Percentiles rank a stretch among this genome's conserved stretches.
Evolutionary conservation across 202 grass and related monocot species (phyloP).

Genomic region (Brachypodium distachyon): DNA sequence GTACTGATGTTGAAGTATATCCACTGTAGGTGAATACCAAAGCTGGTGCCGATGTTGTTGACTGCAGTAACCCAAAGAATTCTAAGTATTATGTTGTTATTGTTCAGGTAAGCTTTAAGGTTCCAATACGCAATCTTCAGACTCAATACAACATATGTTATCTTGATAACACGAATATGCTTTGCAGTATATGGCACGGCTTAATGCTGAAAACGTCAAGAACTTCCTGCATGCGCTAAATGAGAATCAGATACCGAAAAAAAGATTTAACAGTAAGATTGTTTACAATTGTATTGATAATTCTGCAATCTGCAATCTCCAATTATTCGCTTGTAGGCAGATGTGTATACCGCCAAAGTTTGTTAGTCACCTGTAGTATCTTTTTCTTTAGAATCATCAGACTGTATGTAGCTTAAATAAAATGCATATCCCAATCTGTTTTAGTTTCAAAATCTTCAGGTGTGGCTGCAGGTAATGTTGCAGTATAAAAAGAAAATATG

Average conservation of each 20-base stretch:
- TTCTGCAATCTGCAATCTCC: not conserved
- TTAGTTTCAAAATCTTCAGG: not conserved
- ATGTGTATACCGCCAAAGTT: not conserved
- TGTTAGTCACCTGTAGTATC: not conserved
- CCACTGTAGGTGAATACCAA: conserved; percentile 70
- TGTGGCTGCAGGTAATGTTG: not conserved
- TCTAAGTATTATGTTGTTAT: conserved; percentile 96
- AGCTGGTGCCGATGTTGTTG: conserved; percentile 53
- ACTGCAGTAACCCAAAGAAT: conserved; percentile 85
- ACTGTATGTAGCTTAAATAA: not conserved
- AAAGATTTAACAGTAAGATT: conserved; percentile 92
- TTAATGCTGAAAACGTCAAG: conserved; percentile 87
- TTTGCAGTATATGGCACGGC: conserved; percentile 81
- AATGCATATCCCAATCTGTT: not conserved
- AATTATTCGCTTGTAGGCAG: not conserved
- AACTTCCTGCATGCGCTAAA: conserved; percentile 84
- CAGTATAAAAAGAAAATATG: not conserved
- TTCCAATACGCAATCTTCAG: not conserved
- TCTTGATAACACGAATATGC: conserved; percentile 2
- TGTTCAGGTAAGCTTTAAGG: conserved; percentile 69
- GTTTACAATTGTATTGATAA: conserved; percentile 3
- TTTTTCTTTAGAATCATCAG: not conserved
- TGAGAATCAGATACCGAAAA: conserved; percentile 71
- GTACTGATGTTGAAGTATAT: not conserved
- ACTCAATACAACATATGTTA: not conserved